Percentiles rank a stretch among this genome's conserved stretches.
Evolutionary conservation across 2,329 filamentous ascomycete genomes (phyloP).

Genomic region (Tolypocladium ovalisporum): DNA sequence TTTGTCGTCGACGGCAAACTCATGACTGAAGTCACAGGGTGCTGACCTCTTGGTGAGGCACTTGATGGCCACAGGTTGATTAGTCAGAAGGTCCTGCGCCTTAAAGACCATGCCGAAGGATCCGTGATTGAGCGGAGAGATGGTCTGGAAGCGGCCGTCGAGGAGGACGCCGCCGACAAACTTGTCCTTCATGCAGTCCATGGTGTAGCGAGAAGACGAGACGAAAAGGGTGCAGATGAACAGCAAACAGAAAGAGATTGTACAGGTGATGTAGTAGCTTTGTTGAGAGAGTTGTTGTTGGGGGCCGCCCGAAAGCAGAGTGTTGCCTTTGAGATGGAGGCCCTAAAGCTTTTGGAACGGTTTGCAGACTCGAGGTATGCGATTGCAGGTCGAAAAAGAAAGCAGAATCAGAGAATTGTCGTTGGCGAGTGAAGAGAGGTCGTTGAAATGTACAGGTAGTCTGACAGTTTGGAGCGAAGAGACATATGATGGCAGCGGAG

Average conservation of each 20-base stretch:
- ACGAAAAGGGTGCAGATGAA: constrained; percentile 5
- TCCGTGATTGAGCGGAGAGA: constrained; percentile 93
- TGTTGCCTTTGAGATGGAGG: not conserved
- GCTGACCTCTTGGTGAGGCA: constrained; percentile 78
- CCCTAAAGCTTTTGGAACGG: constrained; percentile 1
- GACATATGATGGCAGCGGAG: constrained; percentile 11
- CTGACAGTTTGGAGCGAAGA: constrained; percentile 11
- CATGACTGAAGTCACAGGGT: constrained; percentile 45
- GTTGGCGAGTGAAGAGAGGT: constrained; percentile 7
- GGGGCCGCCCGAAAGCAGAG: not conserved
- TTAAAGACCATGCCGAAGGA: constrained; percentile 99
- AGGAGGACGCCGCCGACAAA: constrained; percentile 73
- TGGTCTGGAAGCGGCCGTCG: constrained; percentile 79
- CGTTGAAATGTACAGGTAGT: constrained; percentile 23
- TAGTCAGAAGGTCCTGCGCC: constrained; percentile 68
- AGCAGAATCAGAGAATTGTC: constrained; percentile 4
- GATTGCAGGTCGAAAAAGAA: constrained; percentile 8
- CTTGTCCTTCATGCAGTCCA: constrained; percentile 82
- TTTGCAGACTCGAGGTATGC: not conserved
- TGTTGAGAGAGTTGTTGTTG: constrained; percentile 6
- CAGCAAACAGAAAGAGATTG: constrained; percentile 13
- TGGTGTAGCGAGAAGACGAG: constrained; percentile 17
- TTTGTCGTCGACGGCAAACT: constrained; percentile 68
- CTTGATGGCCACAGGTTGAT: constrained; percentile 85
- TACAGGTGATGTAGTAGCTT: constrained; percentile 12